Evolutionary conservation across 2,329 filamentous ascomycete genomes (phyloP), one percentile per base, ranked within the genome.

Genomic region (Fusarium sp.): DNA sequence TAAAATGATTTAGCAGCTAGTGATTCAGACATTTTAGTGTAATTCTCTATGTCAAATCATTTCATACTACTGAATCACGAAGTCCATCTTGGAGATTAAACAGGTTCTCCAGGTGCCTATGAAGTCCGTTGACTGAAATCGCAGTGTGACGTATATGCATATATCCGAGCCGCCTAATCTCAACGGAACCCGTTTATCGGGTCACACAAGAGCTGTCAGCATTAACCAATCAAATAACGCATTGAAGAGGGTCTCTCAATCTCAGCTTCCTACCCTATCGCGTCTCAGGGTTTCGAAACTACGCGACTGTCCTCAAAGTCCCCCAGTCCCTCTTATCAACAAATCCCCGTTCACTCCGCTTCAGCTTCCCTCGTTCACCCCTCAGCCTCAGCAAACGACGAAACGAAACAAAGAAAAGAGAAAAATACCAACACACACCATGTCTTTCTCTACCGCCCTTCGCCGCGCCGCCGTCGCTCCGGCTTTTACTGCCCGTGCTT

Each of bases 401-500:
- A 55, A 55, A 40, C 43, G 30, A 51, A 51, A 62, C 51, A 27
- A 41, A 46, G 32, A 42, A 51, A 46, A 25, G 20, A 9, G 28
- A 32, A 21, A 23, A 14, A 14, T 13, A 41, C 28, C 20, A 46
- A 34, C 49, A 34, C 40, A 34, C 41, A 58, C 25, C 46, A 85
- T 84, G 80, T 85, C 83, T 67, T 81, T 84, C 81, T 78, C 88
- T 81, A 78, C 88, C 79, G 78, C 86, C 83, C 82, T 85, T 80
- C 80, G 84, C 81, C 82, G 82, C 81, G 81, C 82, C 82, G 81
- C 73, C 75, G 79, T 82, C 78, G 81, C 81, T 77, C 82, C 84
- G 78, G 82, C 79, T 72, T 73, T 82, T 61, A 74, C 82, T 68
- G 78, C 85, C 74, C 93, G 93, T 81, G 82, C 90, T 77, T 97